phyloP scores from a whole-genome alignment of 2,329 filamentous ascomycete genomes.

The Paradendryphiella salina region DNA sequence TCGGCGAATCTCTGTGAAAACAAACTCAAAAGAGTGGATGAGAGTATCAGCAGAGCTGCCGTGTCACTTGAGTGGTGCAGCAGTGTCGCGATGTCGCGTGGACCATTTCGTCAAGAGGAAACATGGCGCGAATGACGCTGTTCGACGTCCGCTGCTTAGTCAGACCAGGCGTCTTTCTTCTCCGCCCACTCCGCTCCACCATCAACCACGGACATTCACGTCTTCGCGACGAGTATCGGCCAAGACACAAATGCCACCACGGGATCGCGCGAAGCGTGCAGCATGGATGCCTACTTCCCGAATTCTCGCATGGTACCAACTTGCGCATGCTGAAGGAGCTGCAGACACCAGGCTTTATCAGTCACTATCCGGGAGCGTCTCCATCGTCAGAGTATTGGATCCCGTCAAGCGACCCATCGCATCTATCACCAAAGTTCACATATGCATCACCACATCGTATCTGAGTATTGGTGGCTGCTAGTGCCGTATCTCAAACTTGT shows the following conservation, averaged over 20 bases:
- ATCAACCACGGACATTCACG: neutral
- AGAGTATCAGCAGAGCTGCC: constrained; percentile 5
- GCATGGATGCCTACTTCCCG: neutral
- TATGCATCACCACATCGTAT: constrained; percentile 10
- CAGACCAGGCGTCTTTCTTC: neutral
- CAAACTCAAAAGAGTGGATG: neutral
- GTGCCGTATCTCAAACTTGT: constrained; percentile 1
- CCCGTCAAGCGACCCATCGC: neutral
- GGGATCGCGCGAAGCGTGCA: neutral
- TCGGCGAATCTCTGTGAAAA: neutral
- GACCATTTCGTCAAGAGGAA: constrained; percentile 10
- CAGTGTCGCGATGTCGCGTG: constrained; percentile 23
- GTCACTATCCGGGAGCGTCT: neutral
- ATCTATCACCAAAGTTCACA: neutral
- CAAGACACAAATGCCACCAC: neutral
- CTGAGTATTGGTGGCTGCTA: constrained; percentile 11
- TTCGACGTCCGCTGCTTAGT: constrained; percentile 17
- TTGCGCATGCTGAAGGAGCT: neutral
- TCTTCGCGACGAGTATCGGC: neutral
- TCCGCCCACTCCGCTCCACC: neutral
- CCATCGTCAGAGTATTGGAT: neutral
- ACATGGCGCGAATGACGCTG: constrained; percentile 24
- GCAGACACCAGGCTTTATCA: neutral
- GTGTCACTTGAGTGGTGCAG: constrained; percentile 17
- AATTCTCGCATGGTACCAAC: neutral